A percentile compares a stretch with the other conserved stretches of the same genome.
Conservation (phyloP, 2,329 filamentous ascomycete genomes). For the Apiospora kogelbergensis region DNA sequence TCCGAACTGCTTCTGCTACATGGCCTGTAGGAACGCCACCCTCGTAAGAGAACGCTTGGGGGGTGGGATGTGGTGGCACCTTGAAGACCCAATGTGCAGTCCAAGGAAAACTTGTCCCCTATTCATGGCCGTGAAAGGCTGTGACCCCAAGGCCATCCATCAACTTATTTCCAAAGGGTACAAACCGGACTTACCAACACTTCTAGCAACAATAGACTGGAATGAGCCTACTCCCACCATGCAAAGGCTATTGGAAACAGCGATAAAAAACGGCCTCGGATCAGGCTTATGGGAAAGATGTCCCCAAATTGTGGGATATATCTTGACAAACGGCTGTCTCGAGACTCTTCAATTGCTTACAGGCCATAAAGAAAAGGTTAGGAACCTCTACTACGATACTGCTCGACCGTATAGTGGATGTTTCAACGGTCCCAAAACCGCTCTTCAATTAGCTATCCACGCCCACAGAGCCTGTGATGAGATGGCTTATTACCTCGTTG, state of each 20-base stretch:
- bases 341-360: background rate
- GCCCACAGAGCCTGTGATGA: background rate
- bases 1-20: background rate
- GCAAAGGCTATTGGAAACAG: background rate
- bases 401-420: accelerated
- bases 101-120: background rate
- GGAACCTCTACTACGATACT: background rate
- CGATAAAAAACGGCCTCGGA: no score
- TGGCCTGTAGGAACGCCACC: background rate
- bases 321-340: background rate
- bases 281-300: background rate
- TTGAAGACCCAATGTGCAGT: no score
- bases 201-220: background rate
- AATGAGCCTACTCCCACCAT: background rate
- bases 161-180: background rate
- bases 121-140: background rate
- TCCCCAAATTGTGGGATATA: background rate
- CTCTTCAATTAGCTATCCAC: background rate
- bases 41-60: background rate
- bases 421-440: background rate
- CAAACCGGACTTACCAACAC: background rate
- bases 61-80: background rate
- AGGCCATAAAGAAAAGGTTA: background rate
- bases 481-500: background rate
- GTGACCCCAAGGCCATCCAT: background rate